phyloP scores from a whole-genome alignment of 2,329 filamentous ascomycete genomes.

The Phaeosphaeriaceae sp. region DNA sequence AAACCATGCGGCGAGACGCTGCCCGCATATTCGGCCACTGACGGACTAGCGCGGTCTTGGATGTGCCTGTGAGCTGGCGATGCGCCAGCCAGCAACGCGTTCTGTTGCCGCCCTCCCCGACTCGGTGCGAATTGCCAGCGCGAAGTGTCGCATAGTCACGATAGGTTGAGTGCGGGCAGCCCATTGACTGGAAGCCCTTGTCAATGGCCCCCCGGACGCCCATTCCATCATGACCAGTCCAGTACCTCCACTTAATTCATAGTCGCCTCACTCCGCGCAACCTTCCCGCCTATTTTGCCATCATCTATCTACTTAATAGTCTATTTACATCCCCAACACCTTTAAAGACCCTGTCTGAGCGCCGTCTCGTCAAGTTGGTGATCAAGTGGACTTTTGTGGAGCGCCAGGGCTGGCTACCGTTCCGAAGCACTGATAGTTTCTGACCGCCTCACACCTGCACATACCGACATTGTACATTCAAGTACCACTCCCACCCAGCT shows the following conservation, averaged over 20 bases:
- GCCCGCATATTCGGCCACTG: slow-evolving; percentile 40
- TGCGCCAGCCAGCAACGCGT: slow-evolving; percentile 33
- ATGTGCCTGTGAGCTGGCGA: slow-evolving; percentile 39
- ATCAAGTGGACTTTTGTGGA: slow-evolving; percentile 31
- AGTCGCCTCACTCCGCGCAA: slow-evolving; percentile 35
- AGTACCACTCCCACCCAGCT: slow-evolving; percentile 22
- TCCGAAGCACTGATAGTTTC: slow-evolving; percentile 36
- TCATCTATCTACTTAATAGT: too few relatives aligned
- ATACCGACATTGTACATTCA: slow-evolving; percentile 3
- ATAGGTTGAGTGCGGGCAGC: slow-evolving; percentile 30
- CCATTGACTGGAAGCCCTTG: slow-evolving; percentile 30
- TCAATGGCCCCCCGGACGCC: slow-evolving; percentile 18
- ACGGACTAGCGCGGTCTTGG: slow-evolving; percentile 18
- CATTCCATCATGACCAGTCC: slow-evolving; percentile 30
- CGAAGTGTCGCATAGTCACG: slow-evolving; percentile 38
- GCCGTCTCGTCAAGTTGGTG: slow-evolving; percentile 13
- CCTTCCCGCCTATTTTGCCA: too few relatives aligned
- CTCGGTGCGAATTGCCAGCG: slow-evolving; percentile 36
- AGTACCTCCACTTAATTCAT: slow-evolving; percentile 13
- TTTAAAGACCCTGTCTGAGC: slow-evolving; percentile 12
- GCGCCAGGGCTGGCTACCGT: slow-evolving; percentile 22
- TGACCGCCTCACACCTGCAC: slow-evolving; percentile 36
- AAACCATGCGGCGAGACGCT: slow-evolving; percentile 39
- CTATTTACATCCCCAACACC: slow-evolving; percentile 3
- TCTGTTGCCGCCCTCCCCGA: slow-evolving; percentile 33